Base-by-base conservation (phyloP, 768 basidiomycete genomes). In the Auriscalpium orientale region DNA sequence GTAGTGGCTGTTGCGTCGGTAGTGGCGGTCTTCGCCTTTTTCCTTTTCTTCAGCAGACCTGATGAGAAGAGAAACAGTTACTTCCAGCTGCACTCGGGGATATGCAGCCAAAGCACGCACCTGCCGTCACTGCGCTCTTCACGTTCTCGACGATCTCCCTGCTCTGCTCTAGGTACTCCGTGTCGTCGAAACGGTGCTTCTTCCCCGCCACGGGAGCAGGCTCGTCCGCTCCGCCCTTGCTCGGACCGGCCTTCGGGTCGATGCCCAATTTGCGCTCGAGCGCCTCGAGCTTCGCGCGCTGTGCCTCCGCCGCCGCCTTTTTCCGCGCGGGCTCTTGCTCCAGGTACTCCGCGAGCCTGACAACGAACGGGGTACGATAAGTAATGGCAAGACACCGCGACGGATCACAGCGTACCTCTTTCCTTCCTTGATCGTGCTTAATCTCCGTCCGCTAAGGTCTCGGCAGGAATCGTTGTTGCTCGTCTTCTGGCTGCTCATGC, bases 401-500 rank as follows among this genome's bases (percentile, higher is more conserved):
- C 38, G 49, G 51, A 13, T 7, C 2, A 20, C 73, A 7, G 7
- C 82, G 49, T 62, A 93, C 94, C 86, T 88, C 70, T 97, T 91
- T 1, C 95, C 97, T 64, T 98, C 94, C 71, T 98, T 97, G 66
- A 99, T 84, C 0, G 95, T 97, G 65, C 90, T 91, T 28, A 99
- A 74, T 59, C 94, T 76, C 50, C 95, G 75, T 1, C 95, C 95
- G 56, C 80, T 93, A 38, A 99, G 77, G 67, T 98, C 97, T 49
- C 97, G 75, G 68, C 94, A 97, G 8, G 90, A 91, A 68, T 98
- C 95, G 59, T 94, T 94, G 70, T 94, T 95, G 70, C 79, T 94
- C 21, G 92, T 93, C 76, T 93, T 93, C 74, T 94, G 91, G 63
- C 87, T 89, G 66, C 89, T 91, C 97, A 99, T 99, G 35, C 95